Base-by-base conservation (phyloP, 441 rosid genomes). In the Croton laevigatus region DNA sequence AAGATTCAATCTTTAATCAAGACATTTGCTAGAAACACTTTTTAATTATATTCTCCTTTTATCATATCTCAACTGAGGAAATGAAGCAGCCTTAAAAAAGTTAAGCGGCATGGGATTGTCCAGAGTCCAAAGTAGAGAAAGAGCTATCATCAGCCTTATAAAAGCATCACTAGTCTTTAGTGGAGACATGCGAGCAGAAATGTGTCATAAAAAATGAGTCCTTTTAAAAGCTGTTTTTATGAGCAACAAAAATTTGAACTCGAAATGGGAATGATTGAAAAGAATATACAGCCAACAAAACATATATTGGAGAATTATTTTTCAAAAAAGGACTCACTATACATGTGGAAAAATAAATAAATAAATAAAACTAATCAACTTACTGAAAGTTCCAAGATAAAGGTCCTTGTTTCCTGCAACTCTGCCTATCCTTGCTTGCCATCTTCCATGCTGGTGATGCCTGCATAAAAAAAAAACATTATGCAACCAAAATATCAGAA, bases 401-500 rank as follows among this genome's bases (percentile, higher is more conserved):
- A 94, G 97, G 74, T 94, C 97, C 81, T 94, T 94, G 86, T 94
- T 94, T 74, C 98, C 98, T 3, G 97, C 96, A 58, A 94, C 98
- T 64, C 97, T 86, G 32, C 98, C 98, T 44, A 94, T 91, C 78
- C 98, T 82, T 64, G 98, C 97, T 81, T 94, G 97, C 98, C 98
- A 94, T 79, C 98, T 88, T 53, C 98, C 98, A 78, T 94, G 97
- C 75, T 94, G 98, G 75, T 94, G 98, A 78, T 94, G 98, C 72
- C 98, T 94, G 69, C 59, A 40, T 40, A 65, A 38, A 62, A 23
- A 16, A 16, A 54, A 6, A 66, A 58, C 7, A 66, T 45, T 16
- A 3, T 8, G 32, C 6, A 46, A 11, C 14, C 8, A 5, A 61
- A 55, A 3, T 51, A 54, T 19, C 32, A 22, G 53, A 36, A n/a